These are phyloP conservation scores for Fomitopsis serialis DNA, from an alignment of 768 basidiomycete genomes.

Conservation along the genomic window DNA sequence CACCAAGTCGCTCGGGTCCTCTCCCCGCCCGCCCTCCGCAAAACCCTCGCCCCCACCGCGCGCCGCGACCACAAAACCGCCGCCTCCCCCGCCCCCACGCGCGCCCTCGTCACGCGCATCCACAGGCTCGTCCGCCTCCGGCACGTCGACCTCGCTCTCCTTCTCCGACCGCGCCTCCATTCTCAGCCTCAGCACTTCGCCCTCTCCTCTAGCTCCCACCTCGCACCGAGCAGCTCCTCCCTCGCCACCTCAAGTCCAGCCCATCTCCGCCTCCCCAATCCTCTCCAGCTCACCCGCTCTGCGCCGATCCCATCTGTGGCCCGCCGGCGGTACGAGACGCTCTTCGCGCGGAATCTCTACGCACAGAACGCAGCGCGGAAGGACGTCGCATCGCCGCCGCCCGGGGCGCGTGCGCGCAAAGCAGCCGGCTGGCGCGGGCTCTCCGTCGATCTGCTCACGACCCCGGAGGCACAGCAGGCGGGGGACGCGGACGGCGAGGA, in stretches of 20 bases:
- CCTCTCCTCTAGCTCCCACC: constrained; percentile 26
- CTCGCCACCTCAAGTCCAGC: background rate
- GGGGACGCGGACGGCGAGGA: constrained; percentile 27
- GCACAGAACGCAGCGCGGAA: constrained; percentile 36
- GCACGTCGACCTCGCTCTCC: constrained; percentile 14
- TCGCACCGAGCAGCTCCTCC: constrained; percentile 23
- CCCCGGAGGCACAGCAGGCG: constrained; percentile 22
- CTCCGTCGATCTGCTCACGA: constrained; percentile 61
- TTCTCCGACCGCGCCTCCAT: constrained; percentile 63
- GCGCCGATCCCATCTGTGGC: constrained; percentile 66
- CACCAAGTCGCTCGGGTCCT: constrained; percentile 2
- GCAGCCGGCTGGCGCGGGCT: constrained; percentile 73
- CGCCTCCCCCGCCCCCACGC: constrained; percentile 20
- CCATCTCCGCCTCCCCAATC: constrained; percentile 13
- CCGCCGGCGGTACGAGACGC: constrained; percentile 57
- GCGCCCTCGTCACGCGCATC: constrained; percentile 34
- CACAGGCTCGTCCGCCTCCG: constrained; percentile 29
- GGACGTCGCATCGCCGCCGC: constrained; percentile 16
- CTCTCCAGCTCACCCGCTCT: constrained; percentile 39
- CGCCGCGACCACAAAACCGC: constrained; percentile 8
- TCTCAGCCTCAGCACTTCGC: constrained; percentile 39
- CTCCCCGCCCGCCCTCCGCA: constrained; percentile 3
- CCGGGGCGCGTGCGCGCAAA: constrained; percentile 40
- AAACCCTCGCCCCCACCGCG: constrained; percentile 5
- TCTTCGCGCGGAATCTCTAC: constrained; percentile 58